Evolutionary conservation across 768 basidiomycete species (phyloP).

Genomic region (Auricularia sp.): DNA sequence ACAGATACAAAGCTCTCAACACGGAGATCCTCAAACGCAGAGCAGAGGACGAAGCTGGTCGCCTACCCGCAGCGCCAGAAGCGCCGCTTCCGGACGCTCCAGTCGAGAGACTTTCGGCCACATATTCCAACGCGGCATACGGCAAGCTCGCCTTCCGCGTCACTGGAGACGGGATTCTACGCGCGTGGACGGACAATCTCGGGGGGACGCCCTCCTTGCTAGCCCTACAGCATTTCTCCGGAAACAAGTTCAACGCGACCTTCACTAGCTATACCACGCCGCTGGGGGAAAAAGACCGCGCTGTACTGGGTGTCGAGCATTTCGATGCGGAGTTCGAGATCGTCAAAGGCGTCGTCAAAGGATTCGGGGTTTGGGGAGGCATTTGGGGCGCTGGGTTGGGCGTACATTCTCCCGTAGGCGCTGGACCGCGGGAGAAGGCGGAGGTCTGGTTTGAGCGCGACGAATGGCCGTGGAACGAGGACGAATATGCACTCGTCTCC

Average conservation of each 20-base stretch:
- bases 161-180: background rate
- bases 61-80: background rate
- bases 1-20: background rate
- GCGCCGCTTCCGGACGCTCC: background rate
- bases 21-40: background rate
- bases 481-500: no score
- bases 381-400: background rate
- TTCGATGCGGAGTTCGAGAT: background rate
- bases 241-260: background rate
- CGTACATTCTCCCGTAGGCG: background rate
- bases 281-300: background rate
- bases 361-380: background rate
- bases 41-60: background rate
- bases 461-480: background rate
- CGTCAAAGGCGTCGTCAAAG: background rate
- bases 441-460: background rate
- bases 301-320: background rate
- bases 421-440: background rate
- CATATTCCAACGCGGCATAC: background rate
- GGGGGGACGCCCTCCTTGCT: background rate
- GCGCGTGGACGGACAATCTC: background rate
- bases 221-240: background rate
- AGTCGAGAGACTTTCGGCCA: background rate
- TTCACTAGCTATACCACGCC: background rate
- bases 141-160: background rate